These are phyloP conservation scores for Aspergillus luchuensis DNA, from an alignment of 2,329 filamentous ascomycete genomes.

Conservation along the genomic window DNA sequence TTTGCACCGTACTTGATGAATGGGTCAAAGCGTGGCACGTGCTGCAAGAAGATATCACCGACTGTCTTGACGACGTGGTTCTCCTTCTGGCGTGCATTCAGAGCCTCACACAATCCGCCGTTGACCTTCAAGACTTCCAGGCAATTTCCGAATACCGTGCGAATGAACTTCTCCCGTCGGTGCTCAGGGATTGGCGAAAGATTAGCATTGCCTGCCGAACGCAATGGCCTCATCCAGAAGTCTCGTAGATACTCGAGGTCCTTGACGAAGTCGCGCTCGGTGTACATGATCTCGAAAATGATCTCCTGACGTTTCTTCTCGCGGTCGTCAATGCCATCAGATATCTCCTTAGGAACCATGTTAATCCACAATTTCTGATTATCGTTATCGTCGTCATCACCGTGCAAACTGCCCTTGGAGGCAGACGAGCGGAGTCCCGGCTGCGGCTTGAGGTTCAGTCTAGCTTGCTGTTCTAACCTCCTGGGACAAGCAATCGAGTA, in stretches of 20 bases:
- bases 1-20: slow-evolving; percentile 97
- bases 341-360: slow-evolving; percentile 91
- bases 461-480: slow-evolving; percentile 89
- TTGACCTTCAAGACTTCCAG: slow-evolving; percentile 94
- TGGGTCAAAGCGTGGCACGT: slow-evolving; percentile 86
- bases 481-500: slow-evolving; percentile 97
- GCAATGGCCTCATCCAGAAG: slow-evolving; percentile 95
- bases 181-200: slow-evolving; percentile 86
- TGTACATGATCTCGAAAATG: slow-evolving; percentile 98
- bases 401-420: slow-evolving; percentile 70
- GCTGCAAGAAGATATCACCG: slow-evolving; percentile 92
- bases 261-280: slow-evolving; percentile 97
- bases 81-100: slow-evolving; percentile 89
- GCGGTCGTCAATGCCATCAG: slow-evolving; percentile 81
- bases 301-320: slow-evolving; percentile 98
- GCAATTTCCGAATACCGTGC: slow-evolving; percentile 93
- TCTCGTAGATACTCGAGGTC: slow-evolving; percentile 96
- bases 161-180: slow-evolving; percentile 84
- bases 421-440: slow-evolving; percentile 77
- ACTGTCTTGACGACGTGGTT: slow-evolving; percentile 84
- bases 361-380: slow-evolving; percentile 99
- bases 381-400: slow-evolving; percentile 82
- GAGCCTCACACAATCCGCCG: slow-evolving; percentile 78
- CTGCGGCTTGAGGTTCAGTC: slow-evolving; percentile 89
- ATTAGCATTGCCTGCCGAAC: slow-evolving; percentile 64